Base-by-base conservation (phyloP, 257 asterid genomes). In the Solanum acaule region DNA sequence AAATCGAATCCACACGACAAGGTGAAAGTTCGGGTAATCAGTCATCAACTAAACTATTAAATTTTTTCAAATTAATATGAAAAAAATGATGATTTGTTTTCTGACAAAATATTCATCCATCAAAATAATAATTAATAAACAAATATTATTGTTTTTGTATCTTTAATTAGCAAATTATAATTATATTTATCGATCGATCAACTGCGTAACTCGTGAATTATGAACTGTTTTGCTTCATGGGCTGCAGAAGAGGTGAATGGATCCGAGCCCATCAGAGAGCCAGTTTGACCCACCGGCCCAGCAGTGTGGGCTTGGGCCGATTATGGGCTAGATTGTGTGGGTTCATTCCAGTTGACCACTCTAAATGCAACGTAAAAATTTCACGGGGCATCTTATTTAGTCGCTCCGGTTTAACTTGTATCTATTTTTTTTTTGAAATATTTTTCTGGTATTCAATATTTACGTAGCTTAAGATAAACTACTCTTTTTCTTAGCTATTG, bases 11-110 rank as follows among this genome's bases (percentile, higher is more conserved):
- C 13, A 2, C 68, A 59, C 12, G 2, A 56, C 6, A 20, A 18
- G 4, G 2, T 20, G 3, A 20, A 20, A 59, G 8, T 59, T 20
- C 0, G 2, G 2, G 0, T 59, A 59, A 4, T 46, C 6, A 0
- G 25, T 8, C 6, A 20, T 20, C n/a, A 20, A 56, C 10, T 59
- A 2, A 59, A 9, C 2, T 8, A 59, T 0, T 59, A 59, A 59
- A 59, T 0, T 0, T 0, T 0, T 22, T 8, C 10, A 59, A 59
- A 59, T 59, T 22, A 59, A 9, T 59, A 20, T 59, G 5, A 6
- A 2, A 52, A 59, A 20, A 20, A 8, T 59, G n/a, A 8, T 22
- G 27, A 22, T 59, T 11, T 65, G n/a, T 8, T 59, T 11, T n/a
- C 6, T n/a, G 31, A n/a, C 13, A 25, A n/a, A 23, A 63, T n/a